Conservation (phyloP, 345 rosid species). For the Syzygium aromaticum region DNA sequence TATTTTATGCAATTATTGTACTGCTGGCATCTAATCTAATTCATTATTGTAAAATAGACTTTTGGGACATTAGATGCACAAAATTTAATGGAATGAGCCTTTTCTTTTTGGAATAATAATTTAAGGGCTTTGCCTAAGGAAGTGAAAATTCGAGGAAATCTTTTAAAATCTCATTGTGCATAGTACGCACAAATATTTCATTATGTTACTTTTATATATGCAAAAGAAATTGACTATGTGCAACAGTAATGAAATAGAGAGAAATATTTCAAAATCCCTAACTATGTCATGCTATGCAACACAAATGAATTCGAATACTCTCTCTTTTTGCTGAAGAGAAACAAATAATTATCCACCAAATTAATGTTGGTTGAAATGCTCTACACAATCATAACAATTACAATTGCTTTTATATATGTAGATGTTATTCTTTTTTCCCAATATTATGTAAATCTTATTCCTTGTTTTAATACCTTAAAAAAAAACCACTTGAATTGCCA, state of each 20-base stretch:
- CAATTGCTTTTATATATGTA: not conserved
- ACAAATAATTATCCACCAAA: not conserved
- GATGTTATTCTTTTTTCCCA: not conserved
- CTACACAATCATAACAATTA: not conserved
- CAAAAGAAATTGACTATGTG: not conserved
- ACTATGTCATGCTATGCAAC: not conserved
- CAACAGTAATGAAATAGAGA: not conserved
- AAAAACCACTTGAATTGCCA: not conserved
- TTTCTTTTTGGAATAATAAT: not conserved
- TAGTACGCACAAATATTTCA: not conserved
- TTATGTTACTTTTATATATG: not conserved
- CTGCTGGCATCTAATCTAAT: not conserved
- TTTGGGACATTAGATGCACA: not conserved
- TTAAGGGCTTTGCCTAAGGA: not conserved
- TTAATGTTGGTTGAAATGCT: not conserved
- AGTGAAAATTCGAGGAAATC: not conserved
- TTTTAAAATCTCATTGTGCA: not conserved
- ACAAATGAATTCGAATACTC: not conserved
- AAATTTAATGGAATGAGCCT: not conserved
- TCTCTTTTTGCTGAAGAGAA: not conserved
- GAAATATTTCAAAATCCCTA: not conserved
- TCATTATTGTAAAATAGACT: not conserved
- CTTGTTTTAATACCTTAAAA: not conserved
- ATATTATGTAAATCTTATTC: not conserved
- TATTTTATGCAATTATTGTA: not conserved